A percentile compares a stretch with the other conserved stretches of the same genome.
Conservation (phyloP, 2,329 filamentous ascomycete genomes). For the Pezicula radicicola region DNA sequence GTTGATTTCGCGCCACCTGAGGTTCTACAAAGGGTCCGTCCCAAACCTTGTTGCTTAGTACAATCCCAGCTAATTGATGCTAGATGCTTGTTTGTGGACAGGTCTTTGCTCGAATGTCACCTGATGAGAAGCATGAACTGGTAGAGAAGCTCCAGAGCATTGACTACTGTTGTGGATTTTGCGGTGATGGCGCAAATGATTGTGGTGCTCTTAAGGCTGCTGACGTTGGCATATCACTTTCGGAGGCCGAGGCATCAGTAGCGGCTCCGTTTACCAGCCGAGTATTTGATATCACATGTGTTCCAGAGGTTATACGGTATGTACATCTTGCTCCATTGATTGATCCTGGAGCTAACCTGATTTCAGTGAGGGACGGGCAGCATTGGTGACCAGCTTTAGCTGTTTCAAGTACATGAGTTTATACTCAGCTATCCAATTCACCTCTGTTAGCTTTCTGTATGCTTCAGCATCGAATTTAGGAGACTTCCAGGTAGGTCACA, state of each 20-base stretch:
- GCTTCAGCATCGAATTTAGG: conserved; percentile 90
- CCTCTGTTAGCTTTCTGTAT: conserved; percentile 93
- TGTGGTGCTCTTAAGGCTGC: conserved; percentile 96
- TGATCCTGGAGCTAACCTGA: conserved; percentile 7
- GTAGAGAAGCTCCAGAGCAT: conserved; percentile 97
- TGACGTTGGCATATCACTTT: conserved; percentile 94
- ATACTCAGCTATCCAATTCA: conserved; percentile 99
- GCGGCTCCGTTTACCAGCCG: conserved; percentile 97
- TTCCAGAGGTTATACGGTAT: conserved; percentile 83
- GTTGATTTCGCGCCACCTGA: conserved; percentile 85
- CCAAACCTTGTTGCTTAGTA: not conserved
- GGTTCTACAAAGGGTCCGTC: conserved; percentile 64
- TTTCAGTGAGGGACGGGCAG: conserved; percentile 77
- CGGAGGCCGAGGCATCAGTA: conserved; percentile 94
- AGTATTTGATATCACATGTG: conserved; percentile 94
- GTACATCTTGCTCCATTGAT: conserved; percentile 11
- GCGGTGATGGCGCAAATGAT: conserved; percentile 95
- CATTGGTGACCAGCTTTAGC: conserved; percentile 96
- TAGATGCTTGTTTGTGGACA: conserved; percentile 89
- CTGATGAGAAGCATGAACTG: conserved; percentile 96
- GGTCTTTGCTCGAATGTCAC: conserved; percentile 97
- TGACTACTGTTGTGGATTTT: conserved; percentile 94
- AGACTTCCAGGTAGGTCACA: conserved; percentile 71
- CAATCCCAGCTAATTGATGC: conserved; percentile 9
- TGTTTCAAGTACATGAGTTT: conserved; percentile 99